These are phyloP conservation scores for Parmelia sp. DNA, from an alignment of 495 filamentous ascomycete species.

Conservation along the genomic window DNA sequence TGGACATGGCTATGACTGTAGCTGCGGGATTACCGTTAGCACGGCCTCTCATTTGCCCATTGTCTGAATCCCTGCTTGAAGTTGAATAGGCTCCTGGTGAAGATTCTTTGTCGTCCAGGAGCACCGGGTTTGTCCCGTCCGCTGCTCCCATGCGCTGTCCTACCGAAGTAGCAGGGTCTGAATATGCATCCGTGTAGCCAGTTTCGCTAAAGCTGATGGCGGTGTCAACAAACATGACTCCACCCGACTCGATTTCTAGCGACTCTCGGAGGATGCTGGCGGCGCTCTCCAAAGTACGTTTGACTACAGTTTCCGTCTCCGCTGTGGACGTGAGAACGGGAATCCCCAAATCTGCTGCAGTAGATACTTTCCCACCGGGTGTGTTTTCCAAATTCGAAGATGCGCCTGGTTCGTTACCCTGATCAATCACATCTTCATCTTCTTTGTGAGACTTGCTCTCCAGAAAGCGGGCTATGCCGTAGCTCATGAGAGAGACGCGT, in stretches of 20 bases:
- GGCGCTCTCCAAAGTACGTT: background rate
- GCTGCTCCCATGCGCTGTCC: background rate
- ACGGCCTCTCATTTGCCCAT: background rate
- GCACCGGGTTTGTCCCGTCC: background rate
- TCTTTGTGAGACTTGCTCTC: background rate
- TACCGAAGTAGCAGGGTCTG: background rate
- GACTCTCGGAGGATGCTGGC: background rate
- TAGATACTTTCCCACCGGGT: background rate
- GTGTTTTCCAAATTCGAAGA: background rate
- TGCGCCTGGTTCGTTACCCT: background rate
- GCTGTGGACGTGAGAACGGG: background rate
- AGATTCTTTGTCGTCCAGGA: background rate
- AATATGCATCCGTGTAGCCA: background rate
- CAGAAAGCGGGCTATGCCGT: background rate
- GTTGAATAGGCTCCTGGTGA: background rate
- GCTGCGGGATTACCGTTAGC: background rate
- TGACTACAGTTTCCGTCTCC: background rate
- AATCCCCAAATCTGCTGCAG: background rate
- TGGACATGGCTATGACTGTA: background rate
- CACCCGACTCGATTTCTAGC: background rate
- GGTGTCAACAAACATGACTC: background rate
- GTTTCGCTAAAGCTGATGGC: background rate
- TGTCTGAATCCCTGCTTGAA: background rate
- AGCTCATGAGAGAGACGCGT: background rate
- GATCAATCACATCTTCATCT: background rate